Conservation (phyloP, 805 yeast species). For the Metschnikowia kofuensis region DNA sequence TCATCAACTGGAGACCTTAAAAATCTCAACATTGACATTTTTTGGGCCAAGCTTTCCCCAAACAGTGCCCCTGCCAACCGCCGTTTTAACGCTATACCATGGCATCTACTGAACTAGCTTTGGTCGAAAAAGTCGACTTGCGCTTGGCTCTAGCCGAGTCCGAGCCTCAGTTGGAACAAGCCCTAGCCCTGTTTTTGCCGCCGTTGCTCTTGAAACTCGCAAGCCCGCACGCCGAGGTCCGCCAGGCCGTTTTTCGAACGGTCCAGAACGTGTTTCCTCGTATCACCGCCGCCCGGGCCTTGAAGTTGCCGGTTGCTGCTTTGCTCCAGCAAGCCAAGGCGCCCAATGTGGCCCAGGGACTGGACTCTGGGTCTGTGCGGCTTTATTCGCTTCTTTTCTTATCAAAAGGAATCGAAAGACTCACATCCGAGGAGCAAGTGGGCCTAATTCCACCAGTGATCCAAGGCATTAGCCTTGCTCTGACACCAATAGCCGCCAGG, state of each 20-base stretch:
- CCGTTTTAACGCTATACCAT: neutral
- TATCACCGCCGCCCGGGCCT: slow-evolving; percentile 48
- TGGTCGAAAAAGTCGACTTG: slow-evolving; percentile 77
- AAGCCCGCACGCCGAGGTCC: slow-evolving; percentile 64
- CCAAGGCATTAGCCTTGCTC: slow-evolving; percentile 41
- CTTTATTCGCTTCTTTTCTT: slow-evolving; percentile 64
- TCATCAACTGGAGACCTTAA: no score
- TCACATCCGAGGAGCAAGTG: slow-evolving; percentile 35
- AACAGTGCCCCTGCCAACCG: neutral
- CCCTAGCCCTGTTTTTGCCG: slow-evolving; percentile 61
- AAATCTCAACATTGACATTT: no score
- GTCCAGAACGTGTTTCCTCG: slow-evolving; percentile 68
- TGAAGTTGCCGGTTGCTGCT: slow-evolving; percentile 63
- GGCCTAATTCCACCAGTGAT: slow-evolving; percentile 48
- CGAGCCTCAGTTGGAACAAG: slow-evolving; percentile 58
- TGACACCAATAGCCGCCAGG: slow-evolving; percentile 47
- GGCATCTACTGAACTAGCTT: slow-evolving; percentile 46
- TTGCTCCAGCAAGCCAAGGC: slow-evolving; percentile 60
- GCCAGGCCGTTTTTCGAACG: slow-evolving; percentile 63
- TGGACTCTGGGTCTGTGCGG: slow-evolving; percentile 51
- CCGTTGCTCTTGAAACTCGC: slow-evolving; percentile 78
- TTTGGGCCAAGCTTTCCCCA: neutral
- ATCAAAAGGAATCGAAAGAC: slow-evolving; percentile 63
- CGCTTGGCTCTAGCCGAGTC: slow-evolving; percentile 73
- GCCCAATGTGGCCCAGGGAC: slow-evolving; percentile 46